These are phyloP conservation scores for Rhodomyrtus tomentosa DNA, from an alignment of 345 rosid genomes.

Conservation along the genomic window DNA sequence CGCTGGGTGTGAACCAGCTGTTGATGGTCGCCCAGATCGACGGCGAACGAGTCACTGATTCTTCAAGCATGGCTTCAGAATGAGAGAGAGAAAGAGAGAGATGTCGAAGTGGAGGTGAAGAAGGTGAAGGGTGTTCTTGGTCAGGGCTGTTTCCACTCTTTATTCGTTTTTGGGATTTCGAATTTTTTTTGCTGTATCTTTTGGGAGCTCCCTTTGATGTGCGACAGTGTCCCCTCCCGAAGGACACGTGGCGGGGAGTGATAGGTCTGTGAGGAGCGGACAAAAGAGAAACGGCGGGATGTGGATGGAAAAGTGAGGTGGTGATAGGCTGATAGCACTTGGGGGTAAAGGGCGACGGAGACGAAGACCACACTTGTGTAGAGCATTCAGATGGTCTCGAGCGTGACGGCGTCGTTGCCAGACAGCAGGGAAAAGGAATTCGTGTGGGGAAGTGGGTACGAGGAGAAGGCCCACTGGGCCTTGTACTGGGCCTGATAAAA, in stretches of 20 bases:
- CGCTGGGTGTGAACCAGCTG: conserved; percentile 77
- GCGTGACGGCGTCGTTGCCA: not conserved
- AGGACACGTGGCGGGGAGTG: not conserved
- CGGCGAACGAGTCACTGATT: conserved; percentile 24
- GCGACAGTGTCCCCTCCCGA: not conserved
- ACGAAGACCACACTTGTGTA: not conserved
- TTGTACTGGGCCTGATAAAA: not conserved
- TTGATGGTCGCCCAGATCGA: conserved; percentile 52
- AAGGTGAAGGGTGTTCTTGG: not conserved
- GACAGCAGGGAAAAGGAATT: not conserved
- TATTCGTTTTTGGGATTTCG: not conserved
- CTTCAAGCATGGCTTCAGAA: conserved; percentile 29
- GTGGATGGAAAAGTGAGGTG: not conserved
- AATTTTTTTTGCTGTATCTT: not conserved
- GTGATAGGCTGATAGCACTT: not conserved
- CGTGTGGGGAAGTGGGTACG: not conserved
- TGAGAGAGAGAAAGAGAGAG: not conserved
- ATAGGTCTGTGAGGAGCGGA: not conserved
- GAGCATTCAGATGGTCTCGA: not conserved
- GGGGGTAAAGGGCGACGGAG: not conserved
- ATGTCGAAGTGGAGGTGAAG: not conserved
- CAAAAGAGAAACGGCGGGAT: not conserved
- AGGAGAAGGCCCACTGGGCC: not conserved
- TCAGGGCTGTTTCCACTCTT: not conserved
- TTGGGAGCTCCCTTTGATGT: not conserved